phyloP scores from a whole-genome alignment of 768 basidiomycete genomes.

The Russula compacta region DNA sequence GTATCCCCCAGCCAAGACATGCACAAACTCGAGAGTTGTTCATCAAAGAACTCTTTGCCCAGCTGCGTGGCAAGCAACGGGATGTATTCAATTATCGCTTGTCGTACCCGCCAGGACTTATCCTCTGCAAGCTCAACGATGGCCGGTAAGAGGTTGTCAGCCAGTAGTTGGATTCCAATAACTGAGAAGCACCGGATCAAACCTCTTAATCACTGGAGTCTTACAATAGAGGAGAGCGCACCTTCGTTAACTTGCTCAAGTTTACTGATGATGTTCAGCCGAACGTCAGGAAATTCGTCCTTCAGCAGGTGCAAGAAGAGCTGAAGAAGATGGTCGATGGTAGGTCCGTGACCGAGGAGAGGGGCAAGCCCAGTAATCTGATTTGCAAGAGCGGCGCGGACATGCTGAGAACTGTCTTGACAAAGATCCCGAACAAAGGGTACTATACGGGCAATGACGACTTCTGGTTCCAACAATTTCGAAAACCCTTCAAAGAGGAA shows the following conservation, averaged over 20 bases:
- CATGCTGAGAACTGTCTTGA: slow-evolving; percentile 92
- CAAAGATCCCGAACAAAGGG: slow-evolving; percentile 93
- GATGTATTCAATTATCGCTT: slow-evolving; percentile 99
- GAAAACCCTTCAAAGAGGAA: slow-evolving; percentile 63
- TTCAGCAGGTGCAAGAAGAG: slow-evolving; percentile 94
- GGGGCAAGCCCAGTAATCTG: slow-evolving; percentile 97
- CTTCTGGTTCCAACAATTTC: slow-evolving; percentile 85
- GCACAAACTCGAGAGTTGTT: slow-evolving; percentile 91
- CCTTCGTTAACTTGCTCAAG: slow-evolving; percentile 91
- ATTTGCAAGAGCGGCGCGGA: slow-evolving; percentile 90
- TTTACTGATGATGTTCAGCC: slow-evolving; percentile 97
- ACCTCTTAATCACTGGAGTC: slow-evolving; percentile 5
- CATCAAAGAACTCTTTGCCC: slow-evolving; percentile 95
- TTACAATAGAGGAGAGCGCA: slow-evolving; percentile 26
- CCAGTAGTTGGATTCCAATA: slow-evolving; percentile 94
- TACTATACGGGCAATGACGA: slow-evolving; percentile 85
- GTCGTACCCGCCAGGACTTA: slow-evolving; percentile 98
- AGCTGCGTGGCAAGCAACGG: slow-evolving; percentile 98
- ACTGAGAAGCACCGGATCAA: slow-evolving; percentile 38
- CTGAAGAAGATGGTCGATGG: slow-evolving; percentile 93
- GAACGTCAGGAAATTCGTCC: slow-evolving; percentile 97
- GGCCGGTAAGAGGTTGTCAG: slow-evolving; percentile 91
- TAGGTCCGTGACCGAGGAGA: slow-evolving; percentile 84
- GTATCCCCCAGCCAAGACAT: slow-evolving; percentile 99
- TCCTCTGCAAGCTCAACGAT: slow-evolving; percentile 98